These are phyloP conservation scores for Asterionellopsis glacialis DNA, from an alignment of 108 stramenopile species.

Conservation along the genomic window DNA sequence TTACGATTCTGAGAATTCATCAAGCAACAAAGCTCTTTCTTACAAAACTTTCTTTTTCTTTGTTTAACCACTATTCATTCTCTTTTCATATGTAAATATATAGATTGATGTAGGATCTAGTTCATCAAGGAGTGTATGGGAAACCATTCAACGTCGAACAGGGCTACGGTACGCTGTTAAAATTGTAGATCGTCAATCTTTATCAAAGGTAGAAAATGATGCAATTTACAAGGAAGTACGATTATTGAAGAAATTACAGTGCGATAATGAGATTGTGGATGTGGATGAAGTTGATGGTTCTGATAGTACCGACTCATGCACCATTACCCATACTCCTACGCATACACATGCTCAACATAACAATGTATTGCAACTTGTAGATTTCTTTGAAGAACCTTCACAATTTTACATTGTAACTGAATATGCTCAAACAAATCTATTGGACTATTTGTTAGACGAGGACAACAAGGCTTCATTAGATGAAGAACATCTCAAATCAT, in stretches of 20 bases:
- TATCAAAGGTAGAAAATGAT: conserved; percentile 36
- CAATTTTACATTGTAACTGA: conserved; percentile 89
- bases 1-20: too few species aligned
- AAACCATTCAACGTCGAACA: background rate
- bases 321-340: too few species aligned
- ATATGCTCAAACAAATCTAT: conserved; percentile 36
- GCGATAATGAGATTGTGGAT: too few species aligned
- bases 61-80: too few species aligned
- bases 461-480: conserved; percentile 66
- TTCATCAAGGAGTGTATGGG: background rate
- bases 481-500: conserved; percentile 85
- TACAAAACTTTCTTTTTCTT: too few species aligned
- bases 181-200: conserved; percentile 51
- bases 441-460: conserved; percentile 96
- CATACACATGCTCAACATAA: too few species aligned
- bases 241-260: conserved; percentile 32
- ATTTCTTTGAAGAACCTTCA: conserved; percentile 85
- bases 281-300: conserved; percentile 17
- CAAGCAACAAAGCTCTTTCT: too few species aligned
- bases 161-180: conserved; percentile 50
- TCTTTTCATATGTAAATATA: too few species aligned
- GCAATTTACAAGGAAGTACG: conserved; percentile 53
- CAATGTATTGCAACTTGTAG: conserved; percentile 62
- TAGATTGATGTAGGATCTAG: background rate
- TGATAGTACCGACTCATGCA: conserved; percentile 22